Conservation (phyloP, 345 rosid species). For the Psidium friedrichsthalianum region DNA sequence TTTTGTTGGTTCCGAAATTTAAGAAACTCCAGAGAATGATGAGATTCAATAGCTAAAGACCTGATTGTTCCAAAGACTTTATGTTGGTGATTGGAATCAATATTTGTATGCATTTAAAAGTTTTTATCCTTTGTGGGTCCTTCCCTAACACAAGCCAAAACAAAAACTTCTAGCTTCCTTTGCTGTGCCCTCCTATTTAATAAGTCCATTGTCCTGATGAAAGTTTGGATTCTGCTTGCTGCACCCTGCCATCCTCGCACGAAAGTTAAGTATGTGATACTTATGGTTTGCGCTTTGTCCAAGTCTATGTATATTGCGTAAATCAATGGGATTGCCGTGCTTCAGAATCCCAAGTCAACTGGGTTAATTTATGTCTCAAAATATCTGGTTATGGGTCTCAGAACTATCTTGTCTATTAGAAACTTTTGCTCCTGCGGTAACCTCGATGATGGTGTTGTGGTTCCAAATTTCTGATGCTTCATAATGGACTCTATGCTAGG, state of each 20-base stretch:
- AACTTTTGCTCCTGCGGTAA: background rate
- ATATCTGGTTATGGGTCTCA: background rate
- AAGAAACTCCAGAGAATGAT: background rate
- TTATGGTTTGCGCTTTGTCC: background rate
- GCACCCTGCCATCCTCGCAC: background rate
- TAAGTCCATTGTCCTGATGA: background rate
- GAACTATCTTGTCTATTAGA: background rate
- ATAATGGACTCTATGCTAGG: conserved; percentile 17
- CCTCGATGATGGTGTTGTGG: background rate
- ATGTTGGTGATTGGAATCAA: background rate
- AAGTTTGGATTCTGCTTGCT: background rate
- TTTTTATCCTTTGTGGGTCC: background rate
- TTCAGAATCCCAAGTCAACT: background rate
- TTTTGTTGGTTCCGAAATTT: background rate
- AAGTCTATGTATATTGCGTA: background rate
- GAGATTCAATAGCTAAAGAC: background rate
- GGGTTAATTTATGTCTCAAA: background rate
- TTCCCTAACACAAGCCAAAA: background rate
- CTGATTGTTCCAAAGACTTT: background rate
- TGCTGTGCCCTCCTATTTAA: background rate
- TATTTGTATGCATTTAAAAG: background rate
- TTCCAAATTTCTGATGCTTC: background rate
- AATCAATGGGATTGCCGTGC: background rate
- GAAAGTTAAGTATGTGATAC: background rate
- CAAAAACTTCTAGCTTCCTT: background rate